Evolutionary conservation across 129 eudicot genomes (phyloP).

Genomic region (Scalesia atractyloides): DNA sequence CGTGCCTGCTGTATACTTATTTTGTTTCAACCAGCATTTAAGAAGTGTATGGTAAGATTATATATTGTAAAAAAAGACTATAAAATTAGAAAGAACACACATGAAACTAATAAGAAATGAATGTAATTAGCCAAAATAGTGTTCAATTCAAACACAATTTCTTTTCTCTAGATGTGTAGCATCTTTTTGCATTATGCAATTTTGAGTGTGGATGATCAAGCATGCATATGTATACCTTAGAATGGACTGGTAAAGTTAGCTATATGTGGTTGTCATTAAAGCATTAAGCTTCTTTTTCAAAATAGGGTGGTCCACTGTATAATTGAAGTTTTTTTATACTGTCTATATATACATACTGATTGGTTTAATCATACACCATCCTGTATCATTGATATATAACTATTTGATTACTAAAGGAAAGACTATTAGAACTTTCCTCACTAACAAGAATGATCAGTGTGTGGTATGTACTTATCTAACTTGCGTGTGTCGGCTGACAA

Average conservation of each 20-base stretch:
- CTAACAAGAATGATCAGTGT: constrained; percentile 38
- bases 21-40: not conserved
- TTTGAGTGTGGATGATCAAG: constrained; percentile 17
- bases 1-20: not conserved
- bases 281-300: constrained; percentile 30
- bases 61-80: not conserved
- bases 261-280: constrained; percentile 40
- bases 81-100: not conserved
- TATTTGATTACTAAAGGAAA: constrained; percentile 31
- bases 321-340: constrained; percentile 18
- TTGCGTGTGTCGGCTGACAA: constrained; percentile 44
- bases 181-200: constrained; percentile 2
- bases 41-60: not conserved
- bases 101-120: not conserved
- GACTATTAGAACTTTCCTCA: constrained; percentile 31
- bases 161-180: not conserved
- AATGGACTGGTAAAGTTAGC: constrained; percentile 33
- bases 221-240: constrained; percentile 35
- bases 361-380: constrained; percentile 25
- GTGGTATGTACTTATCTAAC: constrained; percentile 37
- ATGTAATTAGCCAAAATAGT: not conserved
- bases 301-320: constrained; percentile 36
- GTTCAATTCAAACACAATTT: not conserved
- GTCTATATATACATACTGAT: constrained; percentile 30
- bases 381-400: constrained; percentile 26